phyloP scores from a whole-genome alignment of 352 stramenopile genomes.

The Phytophthora agathidicida region DNA sequence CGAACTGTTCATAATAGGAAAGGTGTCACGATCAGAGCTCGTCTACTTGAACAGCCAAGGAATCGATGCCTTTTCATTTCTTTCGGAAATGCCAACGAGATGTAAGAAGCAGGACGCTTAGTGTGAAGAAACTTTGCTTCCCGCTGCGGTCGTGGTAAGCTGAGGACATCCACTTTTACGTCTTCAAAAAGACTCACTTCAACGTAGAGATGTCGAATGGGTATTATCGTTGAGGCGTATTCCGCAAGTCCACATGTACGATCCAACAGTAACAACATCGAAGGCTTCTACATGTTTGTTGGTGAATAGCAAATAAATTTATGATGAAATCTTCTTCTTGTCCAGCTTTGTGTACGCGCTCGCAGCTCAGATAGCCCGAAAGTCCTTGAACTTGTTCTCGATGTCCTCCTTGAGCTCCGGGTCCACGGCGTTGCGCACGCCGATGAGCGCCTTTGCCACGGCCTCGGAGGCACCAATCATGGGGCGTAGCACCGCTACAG shows the following conservation, averaged over 20 bases:
- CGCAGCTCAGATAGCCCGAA: slow-evolving; percentile 46
- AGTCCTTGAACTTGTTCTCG: slow-evolving; percentile 93
- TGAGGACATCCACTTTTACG: too few species aligned
- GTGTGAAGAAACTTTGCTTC: too few species aligned
- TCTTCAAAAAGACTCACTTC: too few species aligned
- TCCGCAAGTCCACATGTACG: slow-evolving; percentile 4
- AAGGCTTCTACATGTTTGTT: too few species aligned
- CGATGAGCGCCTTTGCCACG: slow-evolving; percentile 86
- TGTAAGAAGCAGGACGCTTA: too few species aligned
- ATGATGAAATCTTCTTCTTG: slow-evolving; percentile 1
- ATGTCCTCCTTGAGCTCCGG: slow-evolving; percentile 91
- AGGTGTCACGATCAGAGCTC: too few species aligned
- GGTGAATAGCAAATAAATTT: slow-evolving; percentile 14
- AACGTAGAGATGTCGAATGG: not conserved
- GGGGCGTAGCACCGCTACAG: slow-evolving; percentile 80
- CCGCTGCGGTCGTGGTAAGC: slow-evolving; percentile 8
- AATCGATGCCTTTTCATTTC: too few species aligned
- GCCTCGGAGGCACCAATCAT: slow-evolving; percentile 91
- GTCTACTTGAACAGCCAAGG: too few species aligned
- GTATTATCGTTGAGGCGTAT: slow-evolving; percentile 1
- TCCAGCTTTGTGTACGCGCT: not conserved
- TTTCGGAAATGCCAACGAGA: too few species aligned
- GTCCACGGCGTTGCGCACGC: slow-evolving; percentile 87
- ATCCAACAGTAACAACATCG: too few species aligned
- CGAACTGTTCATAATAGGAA: too few species aligned